A percentile compares a stretch with the other conserved stretches of the same genome.
These are phyloP conservation scores for Conticribra weissflogii DNA, from an alignment of 108 stramenopile genomes.

Conservation along the genomic window DNA sequence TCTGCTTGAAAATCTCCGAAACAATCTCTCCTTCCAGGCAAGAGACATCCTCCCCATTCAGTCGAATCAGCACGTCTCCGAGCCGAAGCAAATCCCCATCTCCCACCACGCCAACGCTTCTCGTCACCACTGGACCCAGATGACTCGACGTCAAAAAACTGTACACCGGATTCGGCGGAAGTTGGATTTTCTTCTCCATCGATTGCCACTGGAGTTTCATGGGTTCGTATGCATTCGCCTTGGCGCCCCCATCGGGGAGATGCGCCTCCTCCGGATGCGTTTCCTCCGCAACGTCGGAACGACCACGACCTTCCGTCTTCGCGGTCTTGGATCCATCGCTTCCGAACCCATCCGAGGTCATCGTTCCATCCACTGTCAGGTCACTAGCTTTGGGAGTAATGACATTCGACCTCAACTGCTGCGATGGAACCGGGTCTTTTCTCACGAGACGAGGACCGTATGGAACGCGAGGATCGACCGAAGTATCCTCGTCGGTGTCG, in stretches of 20 bases:
- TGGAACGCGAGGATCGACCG: neutral
- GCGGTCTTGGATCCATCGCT: too few species aligned
- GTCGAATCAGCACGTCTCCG: constrained; percentile 29
- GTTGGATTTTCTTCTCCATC: neutral
- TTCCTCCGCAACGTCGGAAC: too few species aligned
- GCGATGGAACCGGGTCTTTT: neutral
- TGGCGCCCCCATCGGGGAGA: neutral
- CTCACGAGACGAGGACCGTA: neutral
- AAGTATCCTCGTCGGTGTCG: constrained; percentile 1
- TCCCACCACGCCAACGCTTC: neutral
- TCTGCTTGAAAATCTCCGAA: constrained; percentile 6
- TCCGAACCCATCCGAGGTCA: too few species aligned
- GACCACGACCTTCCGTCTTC: too few species aligned
- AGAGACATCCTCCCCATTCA: constrained; percentile 33
- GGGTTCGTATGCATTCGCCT: neutral
- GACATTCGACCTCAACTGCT: neutral
- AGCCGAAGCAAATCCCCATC: constrained; percentile 7
- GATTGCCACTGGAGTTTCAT: constrained; percentile 21
- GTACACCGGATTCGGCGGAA: neutral
- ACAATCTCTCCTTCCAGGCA: constrained; percentile 10
- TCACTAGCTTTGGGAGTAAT: too few species aligned
- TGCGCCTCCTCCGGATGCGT: neutral
- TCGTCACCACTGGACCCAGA: constrained; percentile 13
- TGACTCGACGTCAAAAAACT: constrained; percentile 19
- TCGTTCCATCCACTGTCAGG: neutral